A percentile compares a stretch with the other conserved stretches of the same genome.
Conservation (phyloP, 2,329 filamentous ascomycete genomes). For the Ilyonectria mors-panacis region DNA sequence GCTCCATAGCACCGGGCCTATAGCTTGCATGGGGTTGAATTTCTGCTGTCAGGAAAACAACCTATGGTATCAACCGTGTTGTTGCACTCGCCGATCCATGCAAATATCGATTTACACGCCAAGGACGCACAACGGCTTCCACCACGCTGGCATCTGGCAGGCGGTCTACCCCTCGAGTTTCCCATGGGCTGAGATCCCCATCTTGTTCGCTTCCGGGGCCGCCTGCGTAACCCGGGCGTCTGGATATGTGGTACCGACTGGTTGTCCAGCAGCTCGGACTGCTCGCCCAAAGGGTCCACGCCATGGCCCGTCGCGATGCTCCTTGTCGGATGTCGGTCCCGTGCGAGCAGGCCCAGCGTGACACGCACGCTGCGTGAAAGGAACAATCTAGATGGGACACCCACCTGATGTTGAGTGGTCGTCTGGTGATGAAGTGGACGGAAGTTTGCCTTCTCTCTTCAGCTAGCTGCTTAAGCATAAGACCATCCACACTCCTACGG, state of each 20-base stretch:
- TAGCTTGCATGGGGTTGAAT: background rate
- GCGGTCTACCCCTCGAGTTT: constrained; percentile 8
- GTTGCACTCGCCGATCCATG: constrained; percentile 2
- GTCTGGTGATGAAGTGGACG: constrained; percentile 8
- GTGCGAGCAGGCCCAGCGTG: background rate
- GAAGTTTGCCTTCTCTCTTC: background rate
- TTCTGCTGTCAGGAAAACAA: background rate
- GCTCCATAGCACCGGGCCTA: background rate
- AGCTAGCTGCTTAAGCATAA: constrained; percentile 13
- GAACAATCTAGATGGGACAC: constrained; percentile 13
- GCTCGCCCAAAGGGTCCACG: background rate
- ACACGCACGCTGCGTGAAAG: background rate
- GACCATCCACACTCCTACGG: constrained; percentile 10
- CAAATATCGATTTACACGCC: background rate
- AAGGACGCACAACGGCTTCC: background rate
- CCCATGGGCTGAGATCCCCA: constrained; percentile 6
- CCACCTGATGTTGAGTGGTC: background rate
- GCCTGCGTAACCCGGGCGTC: constrained; percentile 32
- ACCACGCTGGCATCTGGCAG: background rate
- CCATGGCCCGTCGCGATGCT: background rate
- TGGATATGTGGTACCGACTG: constrained; percentile 31
- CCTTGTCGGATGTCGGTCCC: background rate
- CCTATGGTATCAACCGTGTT: background rate
- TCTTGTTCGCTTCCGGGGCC: constrained; percentile 17
- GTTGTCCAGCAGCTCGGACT: background rate